Evolutionary conservation across 2,329 filamentous ascomycete species (phyloP), one percentile per base, ranked within the genome.

Genomic region (Pseudogymnoascus sp.): DNA sequence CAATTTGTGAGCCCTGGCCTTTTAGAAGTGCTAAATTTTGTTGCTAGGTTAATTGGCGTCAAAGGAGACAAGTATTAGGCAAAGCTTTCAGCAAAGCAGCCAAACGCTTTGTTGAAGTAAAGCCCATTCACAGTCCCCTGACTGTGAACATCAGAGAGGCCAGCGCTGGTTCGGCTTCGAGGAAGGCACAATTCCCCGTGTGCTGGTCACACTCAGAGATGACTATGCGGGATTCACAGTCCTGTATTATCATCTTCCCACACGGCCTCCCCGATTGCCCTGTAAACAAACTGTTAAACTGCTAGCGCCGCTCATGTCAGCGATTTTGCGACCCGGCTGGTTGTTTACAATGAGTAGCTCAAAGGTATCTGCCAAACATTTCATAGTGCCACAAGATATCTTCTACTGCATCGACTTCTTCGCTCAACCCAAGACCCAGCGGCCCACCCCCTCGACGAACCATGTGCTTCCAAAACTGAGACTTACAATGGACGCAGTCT

Each of bases 321-420:
- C 47, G 47, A 54, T 14, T 2, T 18, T 3, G 47, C 47, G 11
- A 54, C 47, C 47, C 47, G 47, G 47, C 47, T 54, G 28, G 47
- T 32, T 54, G 47, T 28, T 18, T 32, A 54, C 47, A 54, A 54
- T 54, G 47, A 32, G 47, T 54, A 32, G 47, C 47, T 54, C 16
- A 54, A 54, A 54, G 9, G 11, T 2, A 7, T 14, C 47, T 54
- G 47, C 47, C 28, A 54, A 54, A 20, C 47, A 54, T 32, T 54
- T 20, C 12, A 32, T 54, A 54, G 9, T 54, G 18, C 47, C 47
- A 18, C 4, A 54, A 54, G 28, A 54, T 18, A 30, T 54, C 16
- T 12, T 54, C 28, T 54, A 54, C 5, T 54, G 47, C 47, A 32
- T 54, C 47, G 47, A 54, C n/a, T 54, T 54, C 6, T 54, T 54